Conservation (phyloP, 129 eudicot genomes). For the Chrysanthemum lavandulifolium region DNA sequence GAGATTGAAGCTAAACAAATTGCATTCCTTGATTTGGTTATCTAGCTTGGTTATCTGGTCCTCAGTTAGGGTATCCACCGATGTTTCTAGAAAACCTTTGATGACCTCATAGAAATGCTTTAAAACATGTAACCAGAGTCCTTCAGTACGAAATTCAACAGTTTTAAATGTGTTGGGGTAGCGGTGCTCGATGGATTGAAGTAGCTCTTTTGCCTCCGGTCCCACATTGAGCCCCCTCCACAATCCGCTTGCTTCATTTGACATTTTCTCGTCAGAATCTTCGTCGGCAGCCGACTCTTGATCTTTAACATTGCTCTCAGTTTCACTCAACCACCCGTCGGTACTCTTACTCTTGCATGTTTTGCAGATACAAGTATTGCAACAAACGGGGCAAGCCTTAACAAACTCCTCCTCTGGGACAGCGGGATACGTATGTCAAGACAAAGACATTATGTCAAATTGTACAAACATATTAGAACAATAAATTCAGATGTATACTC, state of each 20-base stretch:
- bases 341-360: not conserved
- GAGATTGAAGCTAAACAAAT: constrained; percentile 9
- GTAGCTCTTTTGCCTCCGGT: not conserved
- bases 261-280: not conserved
- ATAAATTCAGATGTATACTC: not conserved
- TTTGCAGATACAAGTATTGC: constrained; percentile 4
- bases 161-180: constrained; percentile 9
- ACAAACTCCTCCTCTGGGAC: not conserved
- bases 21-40: not conserved
- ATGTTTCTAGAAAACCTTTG: constrained; percentile 8
- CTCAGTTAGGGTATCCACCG: not conserved
- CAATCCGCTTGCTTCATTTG: not conserved
- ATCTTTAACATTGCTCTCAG: not conserved
- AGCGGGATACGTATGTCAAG: not conserved
- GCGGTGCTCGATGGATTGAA: not conserved
- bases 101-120: constrained; percentile 2
- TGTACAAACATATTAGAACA: not conserved
- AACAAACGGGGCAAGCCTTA: constrained; percentile 14
- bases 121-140: not conserved
- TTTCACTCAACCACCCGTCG: not conserved
- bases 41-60: not conserved
- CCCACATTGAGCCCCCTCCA: constrained; percentile 4
- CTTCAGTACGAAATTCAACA: not conserved
- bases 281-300: no score
- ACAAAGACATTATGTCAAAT: not conserved